Evolutionary conservation across 441 rosid species (phyloP), one percentile per base, ranked within the genome.

Genomic region (Kokia cookei): DNA sequence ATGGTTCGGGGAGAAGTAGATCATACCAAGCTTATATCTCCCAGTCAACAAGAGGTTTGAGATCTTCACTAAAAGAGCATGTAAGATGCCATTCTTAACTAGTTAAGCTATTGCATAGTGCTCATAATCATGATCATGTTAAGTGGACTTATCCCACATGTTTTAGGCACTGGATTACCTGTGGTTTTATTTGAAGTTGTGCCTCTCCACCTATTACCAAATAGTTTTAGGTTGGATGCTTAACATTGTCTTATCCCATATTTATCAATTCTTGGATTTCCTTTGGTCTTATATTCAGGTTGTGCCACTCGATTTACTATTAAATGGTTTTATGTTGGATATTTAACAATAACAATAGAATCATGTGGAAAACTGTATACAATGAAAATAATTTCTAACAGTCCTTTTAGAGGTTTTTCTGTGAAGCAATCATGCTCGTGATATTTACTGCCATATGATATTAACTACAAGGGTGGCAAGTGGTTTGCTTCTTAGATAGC

Each of bases 21-120:
- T 75, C 82, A 29, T 94, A 90, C 86, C 87, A 80, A 78, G 98
- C 95, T 71, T 90, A 93, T 68, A 84, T 96, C 71, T 88, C 98
- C 37, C 93, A 84, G 83, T 96, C 98, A 63, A 96, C 93, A 35
- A 90, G 91, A 86, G 86, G 92, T 73, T 73, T 96, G 84, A 91
- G 99, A 79, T 90, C 96, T 35, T 83, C 70, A 70, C 77, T 96
- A 76, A 90, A 81, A 83, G 93, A 92, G 77, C 97, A 91, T 79
- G 99, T 96, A 90, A 90, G 98, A 83, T 66, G 60, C 78, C 27
- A 32, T 67, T 24, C 58, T 43, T 65, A 6, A 65, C 13, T 65
- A 26, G 54, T 65, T 43, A 45, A 22, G 26, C 47, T 71, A 26
- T 22, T 67, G 65, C 26, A 17, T 70, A 10, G 4, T 27, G 5